Evolutionary conservation across 345 rosid species (phyloP).

Genomic region (Moricandia moricandioides): DNA sequence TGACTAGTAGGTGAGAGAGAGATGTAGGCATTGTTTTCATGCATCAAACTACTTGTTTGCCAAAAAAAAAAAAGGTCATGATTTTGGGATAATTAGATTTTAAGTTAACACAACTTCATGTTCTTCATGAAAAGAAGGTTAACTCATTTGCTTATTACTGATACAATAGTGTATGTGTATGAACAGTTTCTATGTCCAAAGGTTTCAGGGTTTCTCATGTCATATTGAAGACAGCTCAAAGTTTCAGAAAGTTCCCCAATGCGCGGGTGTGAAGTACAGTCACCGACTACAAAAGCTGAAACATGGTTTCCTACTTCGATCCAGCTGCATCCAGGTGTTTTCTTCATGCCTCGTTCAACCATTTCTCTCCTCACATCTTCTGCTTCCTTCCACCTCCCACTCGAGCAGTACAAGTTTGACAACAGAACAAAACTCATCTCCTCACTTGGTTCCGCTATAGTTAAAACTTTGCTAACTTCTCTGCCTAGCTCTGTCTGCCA

Average conservation of each 20-base stretch:
- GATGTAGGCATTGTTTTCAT: neutral
- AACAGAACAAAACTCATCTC: slow-evolving; percentile 65
- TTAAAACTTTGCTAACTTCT: slow-evolving; percentile 42
- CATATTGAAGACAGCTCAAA: slow-evolving; percentile 40
- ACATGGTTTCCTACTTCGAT: slow-evolving; percentile 57
- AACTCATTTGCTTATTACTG: neutral
- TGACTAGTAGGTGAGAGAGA: neutral
- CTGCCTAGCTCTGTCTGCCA: slow-evolving; percentile 46
- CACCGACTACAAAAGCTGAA: slow-evolving; percentile 52
- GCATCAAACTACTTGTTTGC: neutral
- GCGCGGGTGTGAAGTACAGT: slow-evolving; percentile 31
- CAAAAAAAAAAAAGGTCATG: neutral
- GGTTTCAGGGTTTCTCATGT: slow-evolving; percentile 46
- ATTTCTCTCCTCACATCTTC: slow-evolving; percentile 65
- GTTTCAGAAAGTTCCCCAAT: slow-evolving; percentile 39
- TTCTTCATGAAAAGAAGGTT: neutral
- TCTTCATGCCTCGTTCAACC: slow-evolving; percentile 60
- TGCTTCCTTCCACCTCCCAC: slow-evolving; percentile 74
- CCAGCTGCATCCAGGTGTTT: slow-evolving; percentile 83
- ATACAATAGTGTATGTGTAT: neutral
- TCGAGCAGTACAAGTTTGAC: slow-evolving; percentile 62
- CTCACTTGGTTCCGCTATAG: slow-evolving; percentile 39
- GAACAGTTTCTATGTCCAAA: neutral
- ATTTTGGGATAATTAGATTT: neutral
- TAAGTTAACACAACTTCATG: neutral